Evolutionary conservation across 176 grass and related monocot species (phyloP), one percentile per base, ranked within the genome.

Genomic region (Paspalum notatum): DNA sequence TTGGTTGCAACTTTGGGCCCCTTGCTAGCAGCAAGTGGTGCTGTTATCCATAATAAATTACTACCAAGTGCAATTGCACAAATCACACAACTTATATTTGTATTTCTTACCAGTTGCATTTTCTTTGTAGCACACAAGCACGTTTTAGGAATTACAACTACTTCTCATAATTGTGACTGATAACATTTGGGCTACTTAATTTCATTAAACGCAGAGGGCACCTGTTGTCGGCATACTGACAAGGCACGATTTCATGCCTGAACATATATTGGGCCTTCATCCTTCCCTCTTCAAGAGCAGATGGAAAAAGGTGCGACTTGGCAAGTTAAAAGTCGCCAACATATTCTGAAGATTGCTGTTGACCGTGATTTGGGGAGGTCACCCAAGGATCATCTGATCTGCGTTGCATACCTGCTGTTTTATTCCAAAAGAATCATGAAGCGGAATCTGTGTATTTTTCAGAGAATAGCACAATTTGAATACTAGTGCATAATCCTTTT

Each of bases 201-300:
- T 41, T 42, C 44, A 53, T 58, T 52, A 37, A 76, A 55, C 88
- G 65, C 85, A 95, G 93, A 90, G 90, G 59, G 78, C 65, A 3
- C 90, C 93, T 81, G 93, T 96, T 47, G 93, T 88, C 69, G 93
- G 93, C 78, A 96, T 96, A 84, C 25, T 96, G 72, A 96, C 93
- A 11, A 90, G 93, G 66, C 93, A 96, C 5, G 93, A 96, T 82
- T 96, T 96, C 82, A 92, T 96, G 90, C 93, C 93, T 65, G 90
- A 96, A 73, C 93, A 96, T 66, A 75, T 96, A 78, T 46, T 96
- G 82, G 82, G 83, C 55, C 58, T 96, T 51, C 93, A 96, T 80
- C 93, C 93, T 73, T 82, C 73, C 87, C 87, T 96, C 44, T 84
- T 92, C 66, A 96, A 88, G 80, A 93, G 57, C 43, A 69, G 90